A percentile compares a stretch with the other conserved stretches of the same genome.
Conservation (phyloP, 345 rosid genomes). For the Camelina sativa region DNA sequence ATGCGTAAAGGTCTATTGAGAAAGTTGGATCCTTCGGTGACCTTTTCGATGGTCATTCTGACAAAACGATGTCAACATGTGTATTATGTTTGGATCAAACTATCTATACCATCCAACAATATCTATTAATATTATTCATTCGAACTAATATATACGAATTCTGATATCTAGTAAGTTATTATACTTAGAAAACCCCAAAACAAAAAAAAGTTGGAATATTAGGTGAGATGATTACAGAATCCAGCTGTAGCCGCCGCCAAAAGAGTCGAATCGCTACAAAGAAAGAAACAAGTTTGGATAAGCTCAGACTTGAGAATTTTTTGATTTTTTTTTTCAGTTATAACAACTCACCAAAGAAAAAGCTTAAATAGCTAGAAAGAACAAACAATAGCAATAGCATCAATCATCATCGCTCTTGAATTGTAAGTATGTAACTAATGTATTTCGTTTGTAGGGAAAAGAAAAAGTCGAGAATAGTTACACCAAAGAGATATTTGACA, state of each 20-base stretch:
- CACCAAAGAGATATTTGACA: too few species aligned
- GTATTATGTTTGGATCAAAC: neutral
- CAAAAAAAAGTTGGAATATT: slow-evolving; percentile 23
- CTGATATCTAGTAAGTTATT: neutral
- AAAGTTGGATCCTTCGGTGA: too few species aligned
- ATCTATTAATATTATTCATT: neutral
- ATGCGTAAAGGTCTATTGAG: too few species aligned
- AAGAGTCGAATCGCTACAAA: slow-evolving; percentile 26
- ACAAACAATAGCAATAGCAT: neutral
- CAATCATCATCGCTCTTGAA: neutral
- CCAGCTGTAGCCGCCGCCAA: slow-evolving; percentile 43
- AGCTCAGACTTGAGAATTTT: slow-evolving; percentile 15
- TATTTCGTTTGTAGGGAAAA: neutral
- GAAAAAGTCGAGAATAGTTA: too few species aligned
- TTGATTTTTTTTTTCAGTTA: too few species aligned
- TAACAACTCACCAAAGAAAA: neutral
- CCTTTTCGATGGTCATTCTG: neutral
- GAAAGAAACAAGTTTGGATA: slow-evolving; percentile 17
- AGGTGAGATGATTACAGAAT: slow-evolving; percentile 29
- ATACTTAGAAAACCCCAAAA: too few species aligned
- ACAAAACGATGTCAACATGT: neutral
- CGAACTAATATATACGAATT: neutral
- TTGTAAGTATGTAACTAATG: neutral
- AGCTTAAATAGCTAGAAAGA: too few species aligned
- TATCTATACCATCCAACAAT: neutral